Base-by-base conservation (phyloP, 2,329 filamentous ascomycete species). In the Apiospora sp. region DNA sequence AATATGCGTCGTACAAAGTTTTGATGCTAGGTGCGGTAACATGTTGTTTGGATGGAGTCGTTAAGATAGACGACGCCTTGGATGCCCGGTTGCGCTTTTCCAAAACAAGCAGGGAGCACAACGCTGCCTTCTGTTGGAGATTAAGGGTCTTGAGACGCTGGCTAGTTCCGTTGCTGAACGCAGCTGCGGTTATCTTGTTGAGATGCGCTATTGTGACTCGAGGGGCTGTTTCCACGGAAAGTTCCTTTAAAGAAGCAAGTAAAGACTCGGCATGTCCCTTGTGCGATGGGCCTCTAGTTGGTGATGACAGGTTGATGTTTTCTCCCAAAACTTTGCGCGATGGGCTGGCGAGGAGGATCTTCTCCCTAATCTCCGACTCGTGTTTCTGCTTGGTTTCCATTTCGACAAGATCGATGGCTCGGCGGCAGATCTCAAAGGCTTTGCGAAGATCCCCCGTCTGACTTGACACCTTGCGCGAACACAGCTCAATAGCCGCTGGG, bases 401-500 rank as follows among this genome's bases (percentile, higher is more conserved):
- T 83, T 98, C 96, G 68, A 98, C 91, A 30, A 98, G 84, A 81
- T 98, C 96, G 72, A 99, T 91, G 4, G 95, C 94, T 71, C 94
- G 91, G 67, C 94, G 92, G 81, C 96, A 95, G 73, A 99, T 94
- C 82, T 98, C 96, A 78, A 98, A 98, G 0, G 95, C 96, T 82
- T 97, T 98, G 74, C 96, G 93, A 68, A 99, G 83, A 81, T 99
- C 96, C 61, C 96, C 96, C 0, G 94, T 98, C 81, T 98, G 96
- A 71, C 93, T 94, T 4, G 96, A 93, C 22, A 99, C 94, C 81
- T 98, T 99, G 81, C 96, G 94, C 10, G 96, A 93, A 81, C 96
- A 97, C 64, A 99, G 91, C 79, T 97, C 94, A 77, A 99, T 95
- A 24, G 96, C 96, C 16, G 94, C 94, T 0, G 96, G 96, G 79